Percentiles rank a stretch among this genome's conserved stretches.
Evolutionary conservation across 345 rosid genomes (phyloP).

Genomic region (Sapria himalayana): DNA sequence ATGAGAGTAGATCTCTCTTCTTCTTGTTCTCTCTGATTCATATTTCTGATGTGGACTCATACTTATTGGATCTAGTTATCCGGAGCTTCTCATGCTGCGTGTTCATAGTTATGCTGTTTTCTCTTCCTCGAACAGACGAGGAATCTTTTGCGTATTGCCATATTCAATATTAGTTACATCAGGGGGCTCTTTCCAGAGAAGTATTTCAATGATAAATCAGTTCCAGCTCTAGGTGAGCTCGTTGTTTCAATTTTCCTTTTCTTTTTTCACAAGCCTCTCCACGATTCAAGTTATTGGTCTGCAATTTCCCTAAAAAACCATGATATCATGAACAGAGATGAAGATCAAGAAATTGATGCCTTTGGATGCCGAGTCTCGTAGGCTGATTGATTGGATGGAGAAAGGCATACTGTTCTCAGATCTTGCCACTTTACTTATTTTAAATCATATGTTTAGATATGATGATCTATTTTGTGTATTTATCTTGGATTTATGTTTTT

Average conservation of each 20-base stretch:
- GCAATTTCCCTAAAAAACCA: conserved; percentile 2
- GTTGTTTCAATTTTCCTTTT: not conserved
- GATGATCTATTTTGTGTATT: not conserved
- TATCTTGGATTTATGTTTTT: not conserved
- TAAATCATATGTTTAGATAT: not conserved
- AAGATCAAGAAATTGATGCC: conserved; percentile 98
- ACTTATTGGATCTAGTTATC: no score
- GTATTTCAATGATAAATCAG: conserved; percentile 81
- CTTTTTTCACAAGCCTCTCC: not conserved
- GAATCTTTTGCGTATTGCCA: conserved; percentile 81
- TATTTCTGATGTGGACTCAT: no score
- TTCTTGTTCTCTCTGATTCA: no score
- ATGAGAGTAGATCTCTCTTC: no score
- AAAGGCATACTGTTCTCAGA: conserved; percentile 31
- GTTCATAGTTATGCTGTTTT: conserved; percentile 1
- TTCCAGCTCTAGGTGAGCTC: conserved; percentile 72
- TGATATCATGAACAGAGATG: conserved; percentile 30
- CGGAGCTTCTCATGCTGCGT: no score
- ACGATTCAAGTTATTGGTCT: not conserved
- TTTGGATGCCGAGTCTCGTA: conserved; percentile 78
- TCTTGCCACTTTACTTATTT: not conserved
- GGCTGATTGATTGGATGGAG: conserved; percentile 98
- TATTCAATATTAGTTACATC: conserved; percentile 88
- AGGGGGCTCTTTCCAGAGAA: conserved; percentile 94
- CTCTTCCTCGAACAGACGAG: conserved; percentile 30